These are phyloP conservation scores for Russula dissimulans DNA, from an alignment of 768 basidiomycete genomes.

Conservation along the genomic window DNA sequence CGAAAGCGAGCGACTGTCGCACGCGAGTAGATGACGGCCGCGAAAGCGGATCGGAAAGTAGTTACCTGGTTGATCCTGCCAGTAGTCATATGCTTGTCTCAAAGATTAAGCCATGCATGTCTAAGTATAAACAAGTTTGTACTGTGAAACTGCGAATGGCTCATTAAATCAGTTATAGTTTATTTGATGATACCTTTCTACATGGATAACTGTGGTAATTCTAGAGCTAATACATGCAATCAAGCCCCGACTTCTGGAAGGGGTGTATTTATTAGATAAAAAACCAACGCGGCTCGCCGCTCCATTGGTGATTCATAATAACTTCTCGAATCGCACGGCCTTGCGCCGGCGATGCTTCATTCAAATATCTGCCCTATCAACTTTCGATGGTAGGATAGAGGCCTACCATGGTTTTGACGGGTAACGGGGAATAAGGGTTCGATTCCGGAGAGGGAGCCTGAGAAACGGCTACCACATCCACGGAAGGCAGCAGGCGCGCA, in stretches of 20 bases:
- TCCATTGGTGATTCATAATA: constrained; percentile 69
- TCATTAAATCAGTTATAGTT: constrained; percentile 81
- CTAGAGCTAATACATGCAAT: constrained; percentile 52
- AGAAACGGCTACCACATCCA: constrained; percentile 30
- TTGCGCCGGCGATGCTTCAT: constrained; percentile 64
- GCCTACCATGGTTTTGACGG: constrained; percentile 72
- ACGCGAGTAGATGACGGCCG: constrained; percentile 18
- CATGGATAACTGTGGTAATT: constrained; percentile 77
- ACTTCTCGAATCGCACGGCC: constrained; percentile 65
- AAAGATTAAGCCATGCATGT: constrained; percentile 81
- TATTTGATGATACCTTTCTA: constrained; percentile 69
- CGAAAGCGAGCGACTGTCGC: constrained; percentile 20
- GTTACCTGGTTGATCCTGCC: constrained; percentile 81
- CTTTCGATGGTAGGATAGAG: constrained; percentile 68
- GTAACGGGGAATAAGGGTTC: constrained; percentile 59
- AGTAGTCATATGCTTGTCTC: constrained; percentile 81
- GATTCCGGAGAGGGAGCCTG: constrained; percentile 52
- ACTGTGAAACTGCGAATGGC: constrained; percentile 76
- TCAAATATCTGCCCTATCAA: constrained; percentile 68
- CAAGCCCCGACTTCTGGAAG: constrained; percentile 15
- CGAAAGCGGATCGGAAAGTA: constrained; percentile 45
- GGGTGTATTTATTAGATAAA: constrained; percentile 42
- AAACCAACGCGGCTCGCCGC: constrained; percentile 58
- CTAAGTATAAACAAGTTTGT: constrained; percentile 51
- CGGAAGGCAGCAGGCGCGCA: constrained; percentile 32